Conservation (phyloP, 176 grass and related monocot species). For the Luzula sylvatica region DNA sequence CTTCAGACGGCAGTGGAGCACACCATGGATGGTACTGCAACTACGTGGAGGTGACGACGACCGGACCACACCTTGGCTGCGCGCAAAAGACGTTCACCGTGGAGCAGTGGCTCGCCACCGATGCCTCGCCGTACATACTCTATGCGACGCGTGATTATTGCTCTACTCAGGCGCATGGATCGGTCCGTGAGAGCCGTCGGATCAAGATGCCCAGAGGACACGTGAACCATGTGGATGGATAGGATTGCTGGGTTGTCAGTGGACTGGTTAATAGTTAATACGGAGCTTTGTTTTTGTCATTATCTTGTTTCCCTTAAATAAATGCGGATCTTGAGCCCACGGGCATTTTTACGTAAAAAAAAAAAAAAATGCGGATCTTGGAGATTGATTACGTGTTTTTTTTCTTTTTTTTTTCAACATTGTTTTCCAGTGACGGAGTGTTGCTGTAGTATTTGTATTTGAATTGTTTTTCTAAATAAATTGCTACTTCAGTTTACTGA, state of each 20-base stretch:
- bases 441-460: background rate
- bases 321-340: background rate
- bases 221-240: conserved; percentile 9
- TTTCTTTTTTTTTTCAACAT: conserved; percentile 6
- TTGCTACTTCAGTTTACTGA: no score
- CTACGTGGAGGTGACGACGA: conserved; percentile 78
- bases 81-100: conserved; percentile 60
- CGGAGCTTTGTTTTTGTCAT: background rate
- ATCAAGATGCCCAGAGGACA: background rate
- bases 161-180: background rate
- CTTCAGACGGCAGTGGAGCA: conserved; percentile 51
- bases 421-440: background rate
- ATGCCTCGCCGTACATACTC: conserved; percentile 50
- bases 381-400: background rate
- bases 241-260: background rate
- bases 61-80: conserved; percentile 63
- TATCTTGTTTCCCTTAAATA: background rate
- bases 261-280: background rate
- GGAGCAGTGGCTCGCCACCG: conserved; percentile 86
- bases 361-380: background rate
- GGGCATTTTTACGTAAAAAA: no score
- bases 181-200: conserved; percentile 2
- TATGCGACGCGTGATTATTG: conserved; percentile 41
- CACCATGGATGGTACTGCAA: conserved; percentile 98
- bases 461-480: no score